Percentiles rank a stretch among this genome's conserved stretches.
Conservation (phyloP, 2,329 filamentous ascomycete species). For the Endothia cerciana region DNA sequence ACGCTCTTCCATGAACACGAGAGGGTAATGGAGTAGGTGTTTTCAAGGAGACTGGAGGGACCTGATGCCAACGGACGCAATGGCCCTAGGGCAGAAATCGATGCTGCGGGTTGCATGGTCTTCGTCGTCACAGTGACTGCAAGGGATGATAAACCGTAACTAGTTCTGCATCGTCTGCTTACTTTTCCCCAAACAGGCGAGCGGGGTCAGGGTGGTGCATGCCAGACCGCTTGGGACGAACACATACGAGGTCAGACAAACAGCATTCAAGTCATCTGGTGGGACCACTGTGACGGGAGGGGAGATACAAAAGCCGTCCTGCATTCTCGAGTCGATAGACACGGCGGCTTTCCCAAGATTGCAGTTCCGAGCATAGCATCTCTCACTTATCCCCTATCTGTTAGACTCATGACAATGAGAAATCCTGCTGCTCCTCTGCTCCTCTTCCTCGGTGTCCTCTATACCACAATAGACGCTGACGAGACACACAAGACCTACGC, state of each 20-base stretch:
- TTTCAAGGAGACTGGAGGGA: too few species aligned
- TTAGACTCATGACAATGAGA: not conserved
- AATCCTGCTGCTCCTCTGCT: not conserved
- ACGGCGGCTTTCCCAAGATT: too few species aligned
- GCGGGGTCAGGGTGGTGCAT: not conserved
- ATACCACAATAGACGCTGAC: not conserved
- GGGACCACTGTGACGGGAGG: not conserved
- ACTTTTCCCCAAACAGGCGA: not conserved
- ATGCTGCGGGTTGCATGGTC: not conserved
- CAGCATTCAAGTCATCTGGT: not conserved
- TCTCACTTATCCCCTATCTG: not conserved
- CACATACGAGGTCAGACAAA: not conserved
- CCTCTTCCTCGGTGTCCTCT: not conserved
- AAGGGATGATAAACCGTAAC: not conserved
- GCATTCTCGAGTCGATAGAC: not conserved
- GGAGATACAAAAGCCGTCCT: not conserved
- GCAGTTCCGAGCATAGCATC: not conserved
- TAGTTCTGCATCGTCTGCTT: not conserved
- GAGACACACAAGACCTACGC: slow-evolving; percentile 5
- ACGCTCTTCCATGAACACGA: too few species aligned
- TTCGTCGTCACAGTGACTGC: not conserved
- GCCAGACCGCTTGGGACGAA: not conserved
- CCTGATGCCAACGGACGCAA: too few species aligned
- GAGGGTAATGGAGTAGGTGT: too few species aligned
- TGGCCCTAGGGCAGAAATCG: not conserved